phyloP scores from a whole-genome alignment of 1,139 yeast species.

The Groenewaldozyma sp. region DNA sequence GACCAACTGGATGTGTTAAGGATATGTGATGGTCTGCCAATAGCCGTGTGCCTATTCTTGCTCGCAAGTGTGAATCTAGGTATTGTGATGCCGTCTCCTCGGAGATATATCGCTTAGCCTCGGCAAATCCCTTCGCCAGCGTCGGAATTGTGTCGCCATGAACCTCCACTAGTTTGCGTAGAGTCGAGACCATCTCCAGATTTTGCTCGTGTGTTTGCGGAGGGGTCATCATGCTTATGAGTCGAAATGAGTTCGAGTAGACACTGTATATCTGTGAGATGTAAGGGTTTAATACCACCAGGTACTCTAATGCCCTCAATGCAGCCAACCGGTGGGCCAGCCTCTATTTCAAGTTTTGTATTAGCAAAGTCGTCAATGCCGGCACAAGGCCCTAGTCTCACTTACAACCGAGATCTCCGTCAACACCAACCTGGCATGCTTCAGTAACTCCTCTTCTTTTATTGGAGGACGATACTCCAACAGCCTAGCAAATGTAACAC shows the following conservation, averaged over 20 bases:
- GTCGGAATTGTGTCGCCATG: conserved; percentile 80
- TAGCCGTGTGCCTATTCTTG: conserved; percentile 76
- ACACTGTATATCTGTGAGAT: conserved; percentile 71
- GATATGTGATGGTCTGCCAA: conserved; percentile 78
- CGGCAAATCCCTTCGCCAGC: conserved; percentile 74
- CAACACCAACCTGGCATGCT: not conserved
- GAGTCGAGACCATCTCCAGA: conserved; percentile 39
- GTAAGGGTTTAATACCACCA: conserved; percentile 73
- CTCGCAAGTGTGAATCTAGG: conserved; percentile 69
- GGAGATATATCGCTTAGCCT: conserved; percentile 47
- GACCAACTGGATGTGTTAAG: conserved; percentile 39
- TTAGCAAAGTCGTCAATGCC: not conserved
- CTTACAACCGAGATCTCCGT: not conserved
- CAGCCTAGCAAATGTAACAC: not conserved
- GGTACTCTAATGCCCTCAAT: conserved; percentile 67
- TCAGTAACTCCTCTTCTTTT: not conserved
- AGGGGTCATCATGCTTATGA: conserved; percentile 38
- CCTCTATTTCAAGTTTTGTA: conserved; percentile 12
- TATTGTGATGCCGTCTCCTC: conserved; percentile 47
- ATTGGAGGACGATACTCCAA: not conserved
- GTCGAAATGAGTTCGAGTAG: conserved; percentile 62
- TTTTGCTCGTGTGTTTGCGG: conserved; percentile 48
- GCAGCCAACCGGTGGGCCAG: conserved; percentile 55
- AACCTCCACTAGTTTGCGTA: conserved; percentile 53
- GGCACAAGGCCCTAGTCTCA: not conserved